A percentile compares a stretch with the other conserved stretches of the same genome.
phyloP scores from a whole-genome alignment of 2,329 filamentous ascomycete genomes.

The Macrophomina tecta region DNA sequence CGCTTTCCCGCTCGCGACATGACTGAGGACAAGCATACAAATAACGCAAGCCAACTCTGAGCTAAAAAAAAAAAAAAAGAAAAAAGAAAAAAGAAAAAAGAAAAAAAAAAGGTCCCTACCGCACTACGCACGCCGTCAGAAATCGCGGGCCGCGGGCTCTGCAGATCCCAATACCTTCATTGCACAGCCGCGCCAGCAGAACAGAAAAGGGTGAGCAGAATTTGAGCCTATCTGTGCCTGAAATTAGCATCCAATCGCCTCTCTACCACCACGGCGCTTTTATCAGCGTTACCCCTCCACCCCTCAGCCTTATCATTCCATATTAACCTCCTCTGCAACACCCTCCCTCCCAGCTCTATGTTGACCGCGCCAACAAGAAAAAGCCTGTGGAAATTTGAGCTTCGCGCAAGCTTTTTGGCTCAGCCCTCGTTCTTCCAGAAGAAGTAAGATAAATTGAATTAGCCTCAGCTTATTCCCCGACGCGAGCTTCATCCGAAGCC shows the following conservation, averaged over 20 bases:
- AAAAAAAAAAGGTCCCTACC: not conserved
- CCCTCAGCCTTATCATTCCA: not conserved
- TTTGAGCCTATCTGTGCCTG: not conserved
- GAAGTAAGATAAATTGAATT: not conserved
- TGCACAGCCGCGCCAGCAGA: not conserved
- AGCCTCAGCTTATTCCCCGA: not conserved
- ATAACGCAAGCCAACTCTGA: not conserved
- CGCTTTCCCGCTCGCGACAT: no score
- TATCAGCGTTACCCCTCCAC: not conserved
- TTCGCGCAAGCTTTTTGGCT: not conserved
- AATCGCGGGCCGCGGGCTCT: not conserved
- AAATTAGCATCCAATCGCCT: not conserved
- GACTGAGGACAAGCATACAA: not conserved
- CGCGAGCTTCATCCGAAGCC: not conserved
- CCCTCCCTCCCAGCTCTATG: not conserved
- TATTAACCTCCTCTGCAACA: not conserved
- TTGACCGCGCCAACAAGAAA: not conserved
- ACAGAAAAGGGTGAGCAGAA: not conserved
- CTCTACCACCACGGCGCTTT: not conserved
- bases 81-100: not conserved
- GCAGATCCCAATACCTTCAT: not conserved
- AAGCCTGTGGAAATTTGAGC: slow-evolving; percentile 4
- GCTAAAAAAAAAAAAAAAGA: not conserved
- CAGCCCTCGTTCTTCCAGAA: not conserved
- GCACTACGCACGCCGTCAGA: not conserved